Evolutionary conservation across 2,329 filamentous ascomycete genomes (phyloP).

Genomic region (Aspergillus brasiliensis): DNA sequence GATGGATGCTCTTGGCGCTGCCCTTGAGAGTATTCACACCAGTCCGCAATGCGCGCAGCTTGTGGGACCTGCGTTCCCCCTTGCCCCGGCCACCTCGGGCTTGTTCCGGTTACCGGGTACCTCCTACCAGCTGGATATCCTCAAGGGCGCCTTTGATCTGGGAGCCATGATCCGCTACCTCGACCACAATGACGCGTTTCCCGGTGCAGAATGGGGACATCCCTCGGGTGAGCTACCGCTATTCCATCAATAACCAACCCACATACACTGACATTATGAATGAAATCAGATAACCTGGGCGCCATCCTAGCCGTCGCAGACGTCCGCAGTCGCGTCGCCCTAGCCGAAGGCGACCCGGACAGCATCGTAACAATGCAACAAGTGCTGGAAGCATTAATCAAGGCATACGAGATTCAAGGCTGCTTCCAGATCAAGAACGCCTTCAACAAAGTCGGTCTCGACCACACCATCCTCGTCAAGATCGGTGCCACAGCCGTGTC

Average conservation of each 20-base stretch:
- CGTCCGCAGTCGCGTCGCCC: conserved; percentile 27
- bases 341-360: not conserved
- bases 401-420: conserved; percentile 49
- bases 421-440: conserved; percentile 38
- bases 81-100: conserved; percentile 14
- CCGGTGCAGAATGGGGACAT: conserved; percentile 48
- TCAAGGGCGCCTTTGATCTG: conserved; percentile 45
- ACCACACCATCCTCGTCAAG: conserved; percentile 48
- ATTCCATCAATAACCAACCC: no score
- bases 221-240: conserved; percentile 31
- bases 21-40: conserved; percentile 26
- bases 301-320: conserved; percentile 41
- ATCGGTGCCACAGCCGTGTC: conserved; percentile 44
- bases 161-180: conserved; percentile 44
- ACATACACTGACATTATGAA: no score
- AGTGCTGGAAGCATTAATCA: conserved; percentile 39
- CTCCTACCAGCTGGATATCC: conserved; percentile 34
- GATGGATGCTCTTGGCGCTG: conserved; percentile 30
- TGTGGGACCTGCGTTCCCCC: conserved; percentile 12
- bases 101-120: conserved; percentile 41
- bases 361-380: conserved; percentile 34
- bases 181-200: conserved; percentile 46
- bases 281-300: conserved; percentile 40
- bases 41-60: conserved; percentile 21
- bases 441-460: conserved; percentile 45